Conservation (phyloP, 768 basidiomycete species). For the Exidia glandulosa region DNA sequence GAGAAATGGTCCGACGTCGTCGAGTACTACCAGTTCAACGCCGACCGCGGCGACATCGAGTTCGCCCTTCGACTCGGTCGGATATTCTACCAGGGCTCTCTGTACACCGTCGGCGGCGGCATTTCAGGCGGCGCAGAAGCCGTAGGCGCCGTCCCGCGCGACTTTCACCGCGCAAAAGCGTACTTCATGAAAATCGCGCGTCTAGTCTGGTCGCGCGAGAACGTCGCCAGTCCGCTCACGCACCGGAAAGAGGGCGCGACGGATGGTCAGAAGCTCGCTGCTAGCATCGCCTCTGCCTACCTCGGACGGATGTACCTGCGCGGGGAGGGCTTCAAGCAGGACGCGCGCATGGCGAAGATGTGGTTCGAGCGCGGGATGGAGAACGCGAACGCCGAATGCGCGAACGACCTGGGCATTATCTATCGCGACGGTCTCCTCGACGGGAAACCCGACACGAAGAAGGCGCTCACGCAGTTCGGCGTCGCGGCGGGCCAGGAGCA, state of each 20-base stretch:
- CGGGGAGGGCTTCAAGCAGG: constrained; percentile 80
- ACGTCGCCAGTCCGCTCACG: constrained; percentile 30
- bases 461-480: constrained; percentile 56
- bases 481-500: constrained; percentile 79
- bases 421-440: constrained; percentile 78
- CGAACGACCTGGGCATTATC: constrained; percentile 86
- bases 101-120: constrained; percentile 71
- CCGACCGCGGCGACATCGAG: constrained; percentile 80
- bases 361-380: constrained; percentile 88
- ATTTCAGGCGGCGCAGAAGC: constrained; percentile 82
- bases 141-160: constrained; percentile 78
- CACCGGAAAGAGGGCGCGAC: constrained; percentile 22
- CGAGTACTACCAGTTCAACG: constrained; percentile 94
- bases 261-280: constrained; percentile 28
- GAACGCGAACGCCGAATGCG: constrained; percentile 76
- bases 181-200: constrained; percentile 84
- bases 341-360: constrained; percentile 67
- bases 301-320: constrained; percentile 89
- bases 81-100: constrained; percentile 92
- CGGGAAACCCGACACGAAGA: constrained; percentile 50
- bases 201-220: constrained; percentile 80
- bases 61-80: constrained; percentile 91
- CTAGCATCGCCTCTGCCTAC: constrained; percentile 73
- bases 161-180: constrained; percentile 60
- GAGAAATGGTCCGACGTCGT: constrained; percentile 91